A percentile compares a stretch with the other conserved stretches of the same genome.
Evolutionary conservation across 2,329 filamentous ascomycete species (phyloP).

Genomic region (Pseudohalonectria lignicola): DNA sequence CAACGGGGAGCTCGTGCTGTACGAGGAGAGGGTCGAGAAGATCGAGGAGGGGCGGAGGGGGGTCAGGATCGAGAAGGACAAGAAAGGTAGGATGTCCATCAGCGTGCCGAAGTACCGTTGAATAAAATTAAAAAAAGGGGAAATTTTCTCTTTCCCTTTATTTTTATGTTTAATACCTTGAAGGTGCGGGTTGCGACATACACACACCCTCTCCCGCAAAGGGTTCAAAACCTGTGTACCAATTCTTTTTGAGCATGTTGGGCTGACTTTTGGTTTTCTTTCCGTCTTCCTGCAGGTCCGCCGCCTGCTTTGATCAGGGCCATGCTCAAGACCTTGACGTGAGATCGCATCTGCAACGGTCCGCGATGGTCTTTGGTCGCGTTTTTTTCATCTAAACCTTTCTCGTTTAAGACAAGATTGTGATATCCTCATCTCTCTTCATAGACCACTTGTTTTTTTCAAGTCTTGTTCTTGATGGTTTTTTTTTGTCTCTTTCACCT

Average conservation of each 20-base stretch:
- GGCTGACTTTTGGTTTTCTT: too few relatives aligned
- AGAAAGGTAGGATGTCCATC: slow-evolving; percentile 91
- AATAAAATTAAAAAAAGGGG: slow-evolving; percentile 42
- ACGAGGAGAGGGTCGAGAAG: slow-evolving; percentile 47
- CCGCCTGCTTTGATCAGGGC: slow-evolving; percentile 8
- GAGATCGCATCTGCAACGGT: too few relatives aligned
- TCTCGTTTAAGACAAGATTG: too few relatives aligned
- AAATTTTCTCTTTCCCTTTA: slow-evolving; percentile 10
- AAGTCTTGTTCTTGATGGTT: too few relatives aligned
- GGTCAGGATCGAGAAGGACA: slow-evolving; percentile 72
- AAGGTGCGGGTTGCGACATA: too few relatives aligned
- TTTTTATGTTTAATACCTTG: background rate
- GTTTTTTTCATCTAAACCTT: too few relatives aligned
- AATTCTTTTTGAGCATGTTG: background rate
- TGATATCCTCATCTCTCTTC: too few relatives aligned
- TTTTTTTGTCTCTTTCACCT: too few relatives aligned
- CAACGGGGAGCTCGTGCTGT: slow-evolving; percentile 53
- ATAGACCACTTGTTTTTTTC: too few relatives aligned
- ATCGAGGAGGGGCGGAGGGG: slow-evolving; percentile 42
- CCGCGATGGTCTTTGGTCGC: too few relatives aligned
- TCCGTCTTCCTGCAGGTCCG: slow-evolving; percentile 4
- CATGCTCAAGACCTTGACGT: slow-evolving; percentile 10
- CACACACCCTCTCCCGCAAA: too few relatives aligned
- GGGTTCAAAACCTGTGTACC: too few relatives aligned
- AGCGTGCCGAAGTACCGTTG: slow-evolving; percentile 62